phyloP scores from a whole-genome alignment of 768 basidiomycete genomes.

The Mycena rosella region DNA sequence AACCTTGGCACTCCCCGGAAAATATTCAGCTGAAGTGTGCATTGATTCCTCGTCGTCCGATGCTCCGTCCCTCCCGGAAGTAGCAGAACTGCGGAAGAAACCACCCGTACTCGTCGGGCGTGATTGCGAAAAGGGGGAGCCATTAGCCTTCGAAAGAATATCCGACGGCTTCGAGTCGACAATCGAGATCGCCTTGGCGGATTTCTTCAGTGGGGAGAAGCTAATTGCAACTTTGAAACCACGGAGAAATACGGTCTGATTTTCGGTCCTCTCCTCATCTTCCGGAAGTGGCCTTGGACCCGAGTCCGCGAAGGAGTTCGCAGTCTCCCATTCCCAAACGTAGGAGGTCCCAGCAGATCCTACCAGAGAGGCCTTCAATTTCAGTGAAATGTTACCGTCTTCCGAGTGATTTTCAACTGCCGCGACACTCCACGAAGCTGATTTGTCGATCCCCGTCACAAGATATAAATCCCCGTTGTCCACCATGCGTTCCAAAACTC shows the following conservation, averaged over 20 bases:
- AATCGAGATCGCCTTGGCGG: constrained; percentile 2
- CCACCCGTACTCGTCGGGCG: neutral
- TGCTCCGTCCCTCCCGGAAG: neutral
- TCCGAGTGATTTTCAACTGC: constrained; percentile 2
- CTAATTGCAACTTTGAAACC: constrained; percentile 31
- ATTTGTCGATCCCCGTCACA: constrained; percentile 24
- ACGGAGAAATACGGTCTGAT: constrained; percentile 31
- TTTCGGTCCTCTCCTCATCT: constrained; percentile 7
- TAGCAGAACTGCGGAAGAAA: neutral
- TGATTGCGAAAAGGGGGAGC: neutral
- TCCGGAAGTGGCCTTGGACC: neutral
- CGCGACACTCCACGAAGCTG: constrained; percentile 17
- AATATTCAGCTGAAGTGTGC: neutral
- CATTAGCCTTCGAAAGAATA: neutral
- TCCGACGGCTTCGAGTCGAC: constrained; percentile 4
- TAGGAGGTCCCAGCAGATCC: constrained; percentile 13
- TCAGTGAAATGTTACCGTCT: constrained; percentile 4
- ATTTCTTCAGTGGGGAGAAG: neutral
- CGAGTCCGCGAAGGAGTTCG: constrained; percentile 12
- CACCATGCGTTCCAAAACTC: constrained; percentile 2
- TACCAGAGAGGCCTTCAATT: constrained; percentile 24
- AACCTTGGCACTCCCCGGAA: neutral
- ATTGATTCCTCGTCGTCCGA: neutral
- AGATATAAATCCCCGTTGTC: constrained; percentile 19
- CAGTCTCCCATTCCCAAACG: constrained; percentile 25